Evolutionary conservation across 176 grass and related monocot genomes (phyloP).

Genomic region (Ampelocalamus luodianensis): DNA sequence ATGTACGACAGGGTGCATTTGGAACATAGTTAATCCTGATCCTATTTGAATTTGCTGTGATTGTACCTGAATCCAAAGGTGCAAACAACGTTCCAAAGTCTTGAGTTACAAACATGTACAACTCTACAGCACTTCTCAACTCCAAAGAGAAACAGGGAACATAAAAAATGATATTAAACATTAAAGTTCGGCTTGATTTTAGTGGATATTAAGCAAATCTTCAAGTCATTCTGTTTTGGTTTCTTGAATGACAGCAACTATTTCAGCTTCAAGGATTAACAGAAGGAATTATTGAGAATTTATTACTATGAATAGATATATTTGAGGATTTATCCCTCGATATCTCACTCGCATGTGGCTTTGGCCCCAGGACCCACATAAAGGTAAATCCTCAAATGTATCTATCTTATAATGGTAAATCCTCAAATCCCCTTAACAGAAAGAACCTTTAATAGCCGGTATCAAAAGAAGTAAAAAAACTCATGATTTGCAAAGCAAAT

Average conservation of each 20-base stretch:
- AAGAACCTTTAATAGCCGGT: not conserved
- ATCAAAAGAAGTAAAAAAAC: not conserved
- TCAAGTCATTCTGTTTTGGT: not conserved
- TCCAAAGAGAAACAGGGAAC: not conserved
- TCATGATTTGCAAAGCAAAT: constrained; percentile 1
- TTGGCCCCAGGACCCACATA: too few species aligned
- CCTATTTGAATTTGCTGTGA: constrained; percentile 26
- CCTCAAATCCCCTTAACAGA: too few species aligned
- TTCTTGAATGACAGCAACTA: not conserved
- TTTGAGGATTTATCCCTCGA: too few species aligned
- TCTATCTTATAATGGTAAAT: too few species aligned
- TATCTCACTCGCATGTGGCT: too few species aligned
- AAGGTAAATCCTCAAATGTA: too few species aligned
- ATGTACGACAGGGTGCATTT: constrained; percentile 29
- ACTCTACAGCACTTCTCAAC: constrained; percentile 8
- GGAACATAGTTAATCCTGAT: constrained; percentile 32
- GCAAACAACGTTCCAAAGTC: constrained; percentile 27
- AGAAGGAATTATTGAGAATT: not conserved
- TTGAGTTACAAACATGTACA: constrained; percentile 20
- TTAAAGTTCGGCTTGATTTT: not conserved
- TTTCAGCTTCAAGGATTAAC: not conserved
- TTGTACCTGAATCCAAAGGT: constrained; percentile 14
- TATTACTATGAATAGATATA: too few species aligned
- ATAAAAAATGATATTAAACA: constrained; percentile 28
- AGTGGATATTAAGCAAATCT: not conserved